Conservation (phyloP, 495 filamentous ascomycete species). For the Astrothelium macrocarpum region DNA sequence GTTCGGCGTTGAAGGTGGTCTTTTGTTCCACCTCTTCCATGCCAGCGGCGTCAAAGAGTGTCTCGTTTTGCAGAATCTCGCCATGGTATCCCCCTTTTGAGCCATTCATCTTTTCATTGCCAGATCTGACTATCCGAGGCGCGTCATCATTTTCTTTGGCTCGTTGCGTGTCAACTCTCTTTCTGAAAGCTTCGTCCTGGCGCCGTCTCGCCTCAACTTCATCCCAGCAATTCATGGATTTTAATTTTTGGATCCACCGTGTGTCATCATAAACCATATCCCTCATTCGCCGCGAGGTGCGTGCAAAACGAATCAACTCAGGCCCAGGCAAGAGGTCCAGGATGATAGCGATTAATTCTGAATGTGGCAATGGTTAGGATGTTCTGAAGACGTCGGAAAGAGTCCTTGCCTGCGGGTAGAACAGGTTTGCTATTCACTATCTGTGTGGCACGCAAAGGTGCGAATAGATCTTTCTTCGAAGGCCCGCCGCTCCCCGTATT, state of each 20-base stretch:
- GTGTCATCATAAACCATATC: slow-evolving; percentile 99
- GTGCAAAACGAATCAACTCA: slow-evolving; percentile 79
- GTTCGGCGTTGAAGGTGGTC: slow-evolving; percentile 6
- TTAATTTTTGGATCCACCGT: slow-evolving; percentile 78
- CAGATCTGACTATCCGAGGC: slow-evolving; percentile 29
- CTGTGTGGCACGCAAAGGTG: slow-evolving; percentile 63
- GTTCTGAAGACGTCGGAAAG: not conserved
- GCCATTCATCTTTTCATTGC: slow-evolving; percentile 32
- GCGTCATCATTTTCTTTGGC: slow-evolving; percentile 43
- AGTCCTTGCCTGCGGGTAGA: slow-evolving; percentile 62
- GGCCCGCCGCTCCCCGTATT: slow-evolving; percentile 39
- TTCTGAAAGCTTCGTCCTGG: slow-evolving; percentile 63
- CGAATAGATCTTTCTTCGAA: slow-evolving; percentile 53
- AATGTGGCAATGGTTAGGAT: not conserved
- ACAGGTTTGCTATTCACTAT: slow-evolving; percentile 65
- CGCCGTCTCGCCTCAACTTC: slow-evolving; percentile 72
- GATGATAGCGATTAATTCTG: slow-evolving; percentile 82
- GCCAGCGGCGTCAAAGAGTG: slow-evolving; percentile 63
- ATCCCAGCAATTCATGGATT: slow-evolving; percentile 85
- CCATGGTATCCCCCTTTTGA: slow-evolving; percentile 24
- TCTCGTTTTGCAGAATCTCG: slow-evolving; percentile 24
- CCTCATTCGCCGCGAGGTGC: slow-evolving; percentile 75
- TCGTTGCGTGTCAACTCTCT: slow-evolving; percentile 52
- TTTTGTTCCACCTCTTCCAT: slow-evolving; percentile 38
- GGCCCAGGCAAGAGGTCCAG: slow-evolving; percentile 78